Evolutionary conservation across 768 basidiomycete genomes (phyloP).

Genomic region (Phylloporus sp.): DNA sequence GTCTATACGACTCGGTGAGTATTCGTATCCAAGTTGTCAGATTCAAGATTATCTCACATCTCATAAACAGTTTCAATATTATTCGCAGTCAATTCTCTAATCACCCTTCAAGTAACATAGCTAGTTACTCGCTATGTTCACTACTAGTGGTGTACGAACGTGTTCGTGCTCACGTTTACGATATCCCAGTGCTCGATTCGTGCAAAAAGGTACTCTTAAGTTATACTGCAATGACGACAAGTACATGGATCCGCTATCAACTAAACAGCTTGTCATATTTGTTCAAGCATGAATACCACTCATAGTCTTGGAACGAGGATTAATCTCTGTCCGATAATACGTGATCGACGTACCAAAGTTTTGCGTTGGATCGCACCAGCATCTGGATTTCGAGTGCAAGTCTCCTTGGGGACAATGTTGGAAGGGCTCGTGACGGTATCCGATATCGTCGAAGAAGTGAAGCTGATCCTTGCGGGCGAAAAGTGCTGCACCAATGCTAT

Average conservation of each 20-base stretch:
- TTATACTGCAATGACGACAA: not conserved
- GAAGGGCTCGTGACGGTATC: conserved; percentile 78
- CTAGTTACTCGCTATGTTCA: conserved; percentile 1
- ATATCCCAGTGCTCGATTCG: not conserved
- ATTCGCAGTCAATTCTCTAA: conserved; percentile 85
- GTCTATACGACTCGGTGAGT: conserved; percentile 90
- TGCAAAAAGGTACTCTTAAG: not conserved
- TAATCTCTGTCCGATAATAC: not conserved
- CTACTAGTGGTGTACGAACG: not conserved
- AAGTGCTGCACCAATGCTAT: conserved; percentile 76
- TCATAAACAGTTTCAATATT: conserved; percentile 76
- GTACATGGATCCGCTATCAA: conserved; percentile 7
- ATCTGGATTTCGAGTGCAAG: conserved; percentile 54
- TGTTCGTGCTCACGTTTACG: not conserved
- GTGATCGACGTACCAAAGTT: conserved; percentile 54
- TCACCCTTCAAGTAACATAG: not conserved
- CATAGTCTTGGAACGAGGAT: conserved; percentile 49
- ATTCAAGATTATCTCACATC: not conserved
- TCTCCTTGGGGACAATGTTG: conserved; percentile 68
- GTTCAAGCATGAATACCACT: conserved; percentile 87
- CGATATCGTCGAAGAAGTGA: conserved; percentile 83
- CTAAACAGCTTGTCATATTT: conserved; percentile 65
- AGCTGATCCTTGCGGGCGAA: conserved; percentile 72
- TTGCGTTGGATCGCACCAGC: conserved; percentile 67
- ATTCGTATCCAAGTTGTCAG: not conserved